Evolutionary conservation across 306 rosid species (phyloP), one percentile per base, ranked within the genome.

Genomic region (Acacia acuminata): DNA sequence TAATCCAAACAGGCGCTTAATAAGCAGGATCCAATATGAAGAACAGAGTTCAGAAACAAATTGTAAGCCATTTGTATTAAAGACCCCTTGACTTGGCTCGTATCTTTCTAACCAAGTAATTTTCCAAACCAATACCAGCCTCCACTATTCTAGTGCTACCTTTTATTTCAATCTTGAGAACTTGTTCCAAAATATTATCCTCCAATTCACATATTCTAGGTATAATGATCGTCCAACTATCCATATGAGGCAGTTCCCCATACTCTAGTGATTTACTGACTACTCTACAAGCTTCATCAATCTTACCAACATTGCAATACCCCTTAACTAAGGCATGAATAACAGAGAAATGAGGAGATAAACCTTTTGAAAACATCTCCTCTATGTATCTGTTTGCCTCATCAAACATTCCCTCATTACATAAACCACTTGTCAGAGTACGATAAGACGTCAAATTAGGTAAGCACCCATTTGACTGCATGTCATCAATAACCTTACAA

Each of bases 361-460:
- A 88, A 24, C 94, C 97, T 84, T 83, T 92, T 5, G 77, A 84
- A 20, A 89, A 8, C 96, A 93, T 95, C 47, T 87, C 89, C 86
- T 80, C 89, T 70, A 84, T 71, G 63, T 89, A 90, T 34, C 61
- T 85, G 44, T 60, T 84, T 2, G 98, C 98, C 87, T 90, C 92
- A 44, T 93, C 90, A 80, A 93, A 83, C 91, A 91, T 86, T 79
- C 92, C 94, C 86, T 85, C 73, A 17, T 91, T 76, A 67, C 97
- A 90, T 34, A 95, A 88, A 51, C 98, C 92, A 15, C 83, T 71
- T 5, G 90, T 85, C 89, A 95, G 77, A 74, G 91, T 89, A 56
- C 97, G 90, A 79, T 93, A 93, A 0, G 98, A 95, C 61, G 92
- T 93, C 58, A 88, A 67, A 84, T 92, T 93, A 5, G 99, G 99